A percentile compares a stretch with the other conserved stretches of the same genome.
These are phyloP conservation scores for Aureobasidium lini DNA, from an alignment of 2,329 filamentous ascomycete genomes.

Conservation along the genomic window DNA sequence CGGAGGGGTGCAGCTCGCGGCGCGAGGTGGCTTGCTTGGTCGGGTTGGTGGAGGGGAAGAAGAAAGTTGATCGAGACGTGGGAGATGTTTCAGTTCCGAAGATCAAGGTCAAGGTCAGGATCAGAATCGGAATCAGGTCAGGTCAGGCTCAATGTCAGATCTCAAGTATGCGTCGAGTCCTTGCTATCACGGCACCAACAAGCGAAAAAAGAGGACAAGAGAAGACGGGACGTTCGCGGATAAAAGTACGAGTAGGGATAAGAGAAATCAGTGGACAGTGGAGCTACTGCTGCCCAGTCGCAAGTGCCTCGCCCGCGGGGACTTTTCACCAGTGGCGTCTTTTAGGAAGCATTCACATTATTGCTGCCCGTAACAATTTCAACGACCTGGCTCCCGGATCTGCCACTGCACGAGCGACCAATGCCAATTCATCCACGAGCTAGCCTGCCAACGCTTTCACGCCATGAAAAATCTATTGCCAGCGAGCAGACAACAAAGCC, in stretches of 20 bases:
- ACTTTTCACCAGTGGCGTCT: slow-evolving; percentile 6
- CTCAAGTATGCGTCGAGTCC: background rate
- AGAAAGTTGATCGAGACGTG: background rate
- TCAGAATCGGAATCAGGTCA: background rate
- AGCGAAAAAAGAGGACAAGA: slow-evolving; percentile 7
- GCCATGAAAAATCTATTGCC: background rate
- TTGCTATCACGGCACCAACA: background rate
- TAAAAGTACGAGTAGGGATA: slow-evolving; percentile 11
- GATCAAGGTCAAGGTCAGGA: background rate
- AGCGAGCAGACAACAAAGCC: background rate
- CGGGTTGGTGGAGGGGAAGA: background rate
- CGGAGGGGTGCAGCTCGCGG: background rate
- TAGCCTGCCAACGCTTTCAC: background rate
- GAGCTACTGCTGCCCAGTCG: slow-evolving; percentile 8
- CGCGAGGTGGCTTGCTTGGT: background rate
- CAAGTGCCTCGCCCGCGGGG: slow-evolving; percentile 9
- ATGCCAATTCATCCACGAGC: background rate
- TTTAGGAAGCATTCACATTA: slow-evolving; percentile 2
- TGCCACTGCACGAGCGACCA: slow-evolving; percentile 6
- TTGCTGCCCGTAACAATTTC: slow-evolving; percentile 10
- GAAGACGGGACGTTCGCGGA: slow-evolving; percentile 4
- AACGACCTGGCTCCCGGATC: slow-evolving; percentile 12
- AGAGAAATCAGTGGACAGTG: slow-evolving; percentile 9
- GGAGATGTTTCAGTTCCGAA: background rate
- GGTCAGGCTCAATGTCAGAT: background rate